Evolutionary conservation across 345 rosid genomes (phyloP).

Genomic region (Citrus medica): DNA sequence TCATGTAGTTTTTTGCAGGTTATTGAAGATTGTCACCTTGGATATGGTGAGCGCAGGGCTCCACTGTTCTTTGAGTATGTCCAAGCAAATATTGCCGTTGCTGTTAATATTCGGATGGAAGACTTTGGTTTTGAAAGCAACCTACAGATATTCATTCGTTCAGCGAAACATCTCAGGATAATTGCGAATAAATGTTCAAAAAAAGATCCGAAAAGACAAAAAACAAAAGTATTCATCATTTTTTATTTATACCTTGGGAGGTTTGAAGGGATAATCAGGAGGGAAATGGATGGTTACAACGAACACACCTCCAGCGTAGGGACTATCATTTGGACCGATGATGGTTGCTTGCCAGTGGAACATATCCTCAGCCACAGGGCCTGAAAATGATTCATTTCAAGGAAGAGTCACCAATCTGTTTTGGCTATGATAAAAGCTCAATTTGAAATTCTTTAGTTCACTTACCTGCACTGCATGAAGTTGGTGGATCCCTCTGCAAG

Average conservation of each 20-base stretch:
- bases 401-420: not conserved
- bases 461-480: constrained; percentile 72
- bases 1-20: not conserved
- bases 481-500: constrained; percentile 69
- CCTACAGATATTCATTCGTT: constrained; percentile 29
- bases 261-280: constrained; percentile 69
- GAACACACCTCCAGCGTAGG: constrained; percentile 69
- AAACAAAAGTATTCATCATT: not conserved
- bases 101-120: constrained; percentile 66
- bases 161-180: not conserved
- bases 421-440: not conserved
- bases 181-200: not conserved
- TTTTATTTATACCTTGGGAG: constrained; percentile 48
- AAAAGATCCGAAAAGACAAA: not conserved
- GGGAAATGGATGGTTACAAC: constrained; percentile 60
- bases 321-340: constrained; percentile 64
- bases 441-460: not conserved
- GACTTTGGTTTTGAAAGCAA: constrained; percentile 60
- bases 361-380: constrained; percentile 65
- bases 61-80: constrained; percentile 71
- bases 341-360: constrained; percentile 79
- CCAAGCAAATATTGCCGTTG: constrained; percentile 63
- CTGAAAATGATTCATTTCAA: constrained; percentile 17
- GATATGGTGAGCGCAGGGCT: constrained; percentile 72
- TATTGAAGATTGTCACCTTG: constrained; percentile 33